Conservation (phyloP, 176 grass and related monocot genomes). For the Urochloa ruziziensis region DNA sequence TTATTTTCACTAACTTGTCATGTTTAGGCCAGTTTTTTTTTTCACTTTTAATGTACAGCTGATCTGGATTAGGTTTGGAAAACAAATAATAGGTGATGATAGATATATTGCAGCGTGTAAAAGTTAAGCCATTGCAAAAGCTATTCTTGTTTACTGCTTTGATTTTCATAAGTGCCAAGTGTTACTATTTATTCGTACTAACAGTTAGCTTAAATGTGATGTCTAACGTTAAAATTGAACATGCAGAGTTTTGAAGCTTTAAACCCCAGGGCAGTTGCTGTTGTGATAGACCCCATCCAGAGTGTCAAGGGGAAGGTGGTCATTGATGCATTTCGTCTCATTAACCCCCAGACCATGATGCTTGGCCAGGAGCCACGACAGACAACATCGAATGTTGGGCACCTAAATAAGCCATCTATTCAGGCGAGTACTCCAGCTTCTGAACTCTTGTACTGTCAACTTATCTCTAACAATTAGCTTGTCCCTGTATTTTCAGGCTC, state of each 20-base stretch:
- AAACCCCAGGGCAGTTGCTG: constrained; percentile 94
- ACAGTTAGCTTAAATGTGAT: neutral
- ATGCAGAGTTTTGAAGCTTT: constrained; percentile 97
- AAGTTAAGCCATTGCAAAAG: neutral
- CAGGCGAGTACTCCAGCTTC: constrained; percentile 49
- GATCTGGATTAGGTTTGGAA: neutral
- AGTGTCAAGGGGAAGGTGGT: constrained; percentile 99
- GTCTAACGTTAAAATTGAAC: constrained; percentile 18
- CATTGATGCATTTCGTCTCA: constrained; percentile 96
- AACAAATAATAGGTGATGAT: neutral
- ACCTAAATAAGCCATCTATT: constrained; percentile 98
- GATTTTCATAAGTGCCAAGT: neutral
- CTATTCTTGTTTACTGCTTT: neutral
- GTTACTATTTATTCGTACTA: neutral
- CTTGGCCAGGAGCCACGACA: constrained; percentile 97
- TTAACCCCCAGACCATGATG: constrained; percentile 99
- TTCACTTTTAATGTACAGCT: neutral
- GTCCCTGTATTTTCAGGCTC: constrained; percentile 51
- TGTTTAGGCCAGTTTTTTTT: neutral
- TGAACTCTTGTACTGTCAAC: too few species aligned
- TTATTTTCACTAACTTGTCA: neutral
- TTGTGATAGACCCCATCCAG: constrained; percentile 97
- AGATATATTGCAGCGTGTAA: neutral
- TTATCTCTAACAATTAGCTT: too few species aligned
- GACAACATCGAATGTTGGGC: constrained; percentile 96